These are phyloP conservation scores for Selenicereus undatus DNA, from an alignment of 148 eudicot genomes.

Conservation along the genomic window DNA sequence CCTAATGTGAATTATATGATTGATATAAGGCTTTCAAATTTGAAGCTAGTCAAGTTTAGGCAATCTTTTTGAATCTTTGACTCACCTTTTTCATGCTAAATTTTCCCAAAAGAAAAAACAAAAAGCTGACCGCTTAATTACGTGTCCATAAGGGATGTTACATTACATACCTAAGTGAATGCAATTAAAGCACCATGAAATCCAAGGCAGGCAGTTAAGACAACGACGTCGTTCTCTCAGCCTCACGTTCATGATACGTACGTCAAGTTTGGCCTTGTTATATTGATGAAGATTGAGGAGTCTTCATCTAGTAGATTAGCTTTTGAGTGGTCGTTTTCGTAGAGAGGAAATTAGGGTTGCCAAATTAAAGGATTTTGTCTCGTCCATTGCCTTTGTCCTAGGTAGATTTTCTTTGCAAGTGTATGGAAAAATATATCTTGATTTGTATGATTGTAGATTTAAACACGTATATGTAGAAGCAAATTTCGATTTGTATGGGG, in stretches of 20 bases:
- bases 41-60: not conserved
- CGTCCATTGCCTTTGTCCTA: not conserved
- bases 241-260: not conserved
- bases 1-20: not conserved
- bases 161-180: not conserved
- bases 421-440: not conserved
- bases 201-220: not conserved
- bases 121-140: not conserved
- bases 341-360: not conserved
- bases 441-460: not conserved
- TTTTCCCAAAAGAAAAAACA: not conserved
- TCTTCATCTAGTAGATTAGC: not conserved
- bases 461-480: not conserved
- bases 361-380: not conserved
- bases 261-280: not conserved
- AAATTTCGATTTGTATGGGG: not conserved
- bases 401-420: not conserved
- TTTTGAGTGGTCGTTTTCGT: slow-evolving; percentile 1
- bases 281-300: not conserved
- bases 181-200: not conserved
- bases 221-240: not conserved
- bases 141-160: not conserved
- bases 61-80: slow-evolving; percentile 7
- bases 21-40: not conserved
- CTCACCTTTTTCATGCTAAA: not conserved